Base-by-base conservation (phyloP, 345 rosid species). In the Trapa incisa region DNA sequence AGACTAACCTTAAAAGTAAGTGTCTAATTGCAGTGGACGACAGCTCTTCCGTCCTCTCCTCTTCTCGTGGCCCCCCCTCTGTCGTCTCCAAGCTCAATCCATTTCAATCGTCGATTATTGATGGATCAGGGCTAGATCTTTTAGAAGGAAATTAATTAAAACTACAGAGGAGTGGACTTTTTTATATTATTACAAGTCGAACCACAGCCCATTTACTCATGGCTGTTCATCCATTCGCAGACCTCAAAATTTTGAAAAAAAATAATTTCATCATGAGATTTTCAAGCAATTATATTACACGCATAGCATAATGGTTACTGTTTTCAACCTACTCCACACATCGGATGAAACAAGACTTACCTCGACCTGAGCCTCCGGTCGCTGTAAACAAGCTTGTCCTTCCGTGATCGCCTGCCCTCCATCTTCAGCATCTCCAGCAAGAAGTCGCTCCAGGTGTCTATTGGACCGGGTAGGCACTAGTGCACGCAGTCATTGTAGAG, bases 401-500 rank as follows among this genome's bases (percentile, higher is more conserved):
- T 43, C 33, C 70, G 56, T 5, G 80, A 73, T 57, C 76, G 72
- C 39, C 64, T 42, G 11, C 78, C 84, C 64, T 92, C 98, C 81
- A 76, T 84, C 86, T 84, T 89, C 80, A 92, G 65, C 96, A 89
- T 87, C 70, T 87, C 84, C 61, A 87, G 82, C 72, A 92, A 78
- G 82, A 92, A 86, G 73, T 91, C 89, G 50, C 75, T 87, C 85
- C 92, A 88, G 0, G 83, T 62, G 39, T 91, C 97, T n/a, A 91
- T 84, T 0, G 97, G 96, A 32, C 97, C 96, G 3, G 96, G 96
- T 79, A 87, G 76, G 84, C 98, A 92, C 98, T 96, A 89, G 60
- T 92, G 98, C 48, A 92, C 98, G 39, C 95, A 89, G 69, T 92
- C 98, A 32, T 89, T 89, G 73, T 86, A 78, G 80, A 92, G 54